Evolutionary conservation across 306 rosid genomes (phyloP).

Genomic region (Ziziphus jujuba): DNA sequence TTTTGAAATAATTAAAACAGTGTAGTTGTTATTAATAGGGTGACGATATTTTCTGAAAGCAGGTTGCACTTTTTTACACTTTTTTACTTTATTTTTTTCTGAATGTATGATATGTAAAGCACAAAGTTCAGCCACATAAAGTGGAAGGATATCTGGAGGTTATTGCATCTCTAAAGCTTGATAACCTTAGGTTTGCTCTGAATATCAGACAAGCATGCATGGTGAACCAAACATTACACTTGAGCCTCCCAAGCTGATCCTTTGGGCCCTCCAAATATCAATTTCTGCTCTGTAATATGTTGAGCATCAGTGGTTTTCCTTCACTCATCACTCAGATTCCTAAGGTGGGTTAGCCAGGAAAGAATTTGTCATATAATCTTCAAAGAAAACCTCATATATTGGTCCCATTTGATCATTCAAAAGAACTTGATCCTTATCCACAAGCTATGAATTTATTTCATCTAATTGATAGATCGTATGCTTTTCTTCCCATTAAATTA

Average conservation of each 20-base stretch:
- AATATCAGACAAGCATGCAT: background rate
- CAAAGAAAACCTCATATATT: background rate
- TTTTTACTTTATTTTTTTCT: too few relatives aligned
- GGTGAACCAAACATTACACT: background rate
- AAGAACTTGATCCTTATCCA: background rate
- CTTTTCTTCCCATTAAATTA: background rate
- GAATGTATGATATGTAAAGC: too few relatives aligned
- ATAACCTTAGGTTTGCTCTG: constrained; percentile 2
- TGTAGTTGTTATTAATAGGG: too few relatives aligned
- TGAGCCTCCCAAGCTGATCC: background rate
- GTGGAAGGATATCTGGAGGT: constrained; percentile 19
- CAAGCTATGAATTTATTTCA: too few relatives aligned
- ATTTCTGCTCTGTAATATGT: constrained; percentile 3
- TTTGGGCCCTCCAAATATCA: background rate
- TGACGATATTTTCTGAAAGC: too few relatives aligned
- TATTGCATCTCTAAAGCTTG: constrained; percentile 19
- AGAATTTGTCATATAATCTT: background rate
- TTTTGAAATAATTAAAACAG: too few relatives aligned
- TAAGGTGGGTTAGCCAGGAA: too few relatives aligned
- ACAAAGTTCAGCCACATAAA: constrained; percentile 29
- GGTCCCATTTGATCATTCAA: background rate
- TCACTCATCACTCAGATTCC: background rate
- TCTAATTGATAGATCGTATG: too few relatives aligned
- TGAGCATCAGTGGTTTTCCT: constrained; percentile 1
- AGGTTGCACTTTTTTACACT: too few relatives aligned